Percentiles rank a stretch among this genome's conserved stretches.
These are phyloP conservation scores for Cystobasidium slooffiae DNA, from an alignment of 1,284 basidiomycete species.

Conservation along the genomic window DNA sequence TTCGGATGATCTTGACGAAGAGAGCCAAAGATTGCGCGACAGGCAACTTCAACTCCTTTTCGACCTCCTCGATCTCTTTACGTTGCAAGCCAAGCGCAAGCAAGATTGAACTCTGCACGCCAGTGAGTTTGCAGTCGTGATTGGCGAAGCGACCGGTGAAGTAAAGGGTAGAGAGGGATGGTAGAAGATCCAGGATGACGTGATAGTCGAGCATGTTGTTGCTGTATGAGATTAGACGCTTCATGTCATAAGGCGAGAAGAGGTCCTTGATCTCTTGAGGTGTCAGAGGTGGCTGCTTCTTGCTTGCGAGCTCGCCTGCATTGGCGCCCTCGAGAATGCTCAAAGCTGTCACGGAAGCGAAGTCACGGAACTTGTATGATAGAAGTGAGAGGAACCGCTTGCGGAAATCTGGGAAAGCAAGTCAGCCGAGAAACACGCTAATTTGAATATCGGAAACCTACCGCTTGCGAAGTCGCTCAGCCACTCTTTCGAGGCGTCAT, in stretches of 20 bases:
- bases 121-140: constrained; percentile 69
- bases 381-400: constrained; percentile 85
- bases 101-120: constrained; percentile 80
- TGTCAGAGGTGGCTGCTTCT: constrained; percentile 61
- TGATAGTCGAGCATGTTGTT: constrained; percentile 97
- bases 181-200: constrained; percentile 89
- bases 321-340: constrained; percentile 86
- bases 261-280: constrained; percentile 73
- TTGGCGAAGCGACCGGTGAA: constrained; percentile 75
- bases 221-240: constrained; percentile 91
- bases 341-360: constrained; percentile 81
- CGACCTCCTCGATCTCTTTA: constrained; percentile 86
- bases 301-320: constrained; percentile 58
- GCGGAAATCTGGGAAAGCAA: constrained; percentile 73
- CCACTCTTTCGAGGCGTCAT: constrained; percentile 68
- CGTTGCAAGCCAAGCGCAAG: constrained; percentile 88
- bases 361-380: constrained; percentile 93
- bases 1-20: constrained; percentile 87
- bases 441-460: neutral
- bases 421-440: neutral
- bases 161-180: constrained; percentile 76
- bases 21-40: constrained; percentile 86
- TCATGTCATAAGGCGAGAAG: constrained; percentile 91
- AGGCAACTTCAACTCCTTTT: constrained; percentile 82
- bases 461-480: constrained; percentile 79